Conservation (phyloP, 73 alveolate species). For the Paramecium caudatum region DNA sequence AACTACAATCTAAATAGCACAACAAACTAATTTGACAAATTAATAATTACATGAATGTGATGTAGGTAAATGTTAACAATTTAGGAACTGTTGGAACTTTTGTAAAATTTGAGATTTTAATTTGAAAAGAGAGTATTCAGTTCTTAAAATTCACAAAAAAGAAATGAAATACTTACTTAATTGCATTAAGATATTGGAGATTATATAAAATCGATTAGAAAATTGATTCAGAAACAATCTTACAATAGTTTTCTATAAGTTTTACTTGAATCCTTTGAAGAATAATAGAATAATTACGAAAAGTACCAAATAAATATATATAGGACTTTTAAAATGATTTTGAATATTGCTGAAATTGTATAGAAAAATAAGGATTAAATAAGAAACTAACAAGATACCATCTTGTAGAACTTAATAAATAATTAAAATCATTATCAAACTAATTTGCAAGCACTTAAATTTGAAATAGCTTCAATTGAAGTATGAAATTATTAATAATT, state of each 20-base stretch:
- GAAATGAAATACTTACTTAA: background rate
- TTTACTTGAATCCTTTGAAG: background rate
- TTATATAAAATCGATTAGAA: background rate
- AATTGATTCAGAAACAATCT: background rate
- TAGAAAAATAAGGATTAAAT: conserved; percentile 4
- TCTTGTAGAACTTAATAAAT: background rate
- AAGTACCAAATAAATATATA: background rate
- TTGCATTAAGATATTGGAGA: background rate
- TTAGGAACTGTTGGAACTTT: conserved; percentile 32
- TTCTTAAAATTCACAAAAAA: background rate
- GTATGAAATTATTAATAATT: background rate
- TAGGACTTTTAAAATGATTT: background rate
- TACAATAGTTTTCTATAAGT: background rate
- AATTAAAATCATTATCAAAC: background rate
- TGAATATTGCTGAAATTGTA: background rate
- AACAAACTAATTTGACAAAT: background rate
- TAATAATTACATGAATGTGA: conserved; percentile 1
- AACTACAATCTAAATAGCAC: background rate
- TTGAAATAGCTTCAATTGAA: background rate
- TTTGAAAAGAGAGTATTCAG: conserved; percentile 14
- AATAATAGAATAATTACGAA: background rate
- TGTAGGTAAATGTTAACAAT: conserved; percentile 42
- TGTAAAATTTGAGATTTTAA: background rate
- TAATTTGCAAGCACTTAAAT: background rate
- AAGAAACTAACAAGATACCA: background rate